Evolutionary conservation across 176 grass and related monocot genomes (phyloP), one percentile per base, ranked within the genome.

Genomic region (Stipa capillata): DNA sequence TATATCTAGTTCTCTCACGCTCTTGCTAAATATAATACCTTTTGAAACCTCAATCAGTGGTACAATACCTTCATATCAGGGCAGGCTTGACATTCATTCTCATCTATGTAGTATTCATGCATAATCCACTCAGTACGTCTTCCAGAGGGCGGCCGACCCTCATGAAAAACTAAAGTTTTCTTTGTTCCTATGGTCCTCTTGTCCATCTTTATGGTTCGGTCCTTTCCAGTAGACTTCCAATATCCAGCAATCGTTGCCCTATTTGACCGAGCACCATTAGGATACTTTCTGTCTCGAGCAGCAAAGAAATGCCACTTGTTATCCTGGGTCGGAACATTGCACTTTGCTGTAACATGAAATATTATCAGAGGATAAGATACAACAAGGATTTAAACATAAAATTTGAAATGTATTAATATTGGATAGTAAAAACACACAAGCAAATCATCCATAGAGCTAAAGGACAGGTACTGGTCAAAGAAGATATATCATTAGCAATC

Each of bases 141-240:
- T 76, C 95, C 95, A 74, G 72, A 29, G 6, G 92, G 95, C 58
- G 95, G 95, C 1, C 95, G 89, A 7, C 95, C 95, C 83, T 83
- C 73, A 89, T 98, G 95, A 58, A 98, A 98, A 89, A 98, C 95
- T 79, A 98, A 76, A 44, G 95, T 98, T 77, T 98, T 98, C 80
- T 98, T 98, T 42, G 85, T 94, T 72, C 95, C 95, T 68, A 98
- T 84, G 48, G 83, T 78, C 39, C 61, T 42, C 20, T 90, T 94
- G 28, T 69, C 67, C 20, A 64, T n/a, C 51, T 77, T 90, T 64
- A 98, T 90, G 54, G 80, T 24, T 32, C 95, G 87, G 59, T 98
- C 95, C 76, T 92, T 98, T 40, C 95, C 95, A 45, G 95, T 98
- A 37, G 95, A 98, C 79, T 98, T 98, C 95, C 95, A 98, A 63